Base-by-base conservation (phyloP, 2,329 filamentous ascomycete species). In the Paraphaeosphaeria minitans region DNA sequence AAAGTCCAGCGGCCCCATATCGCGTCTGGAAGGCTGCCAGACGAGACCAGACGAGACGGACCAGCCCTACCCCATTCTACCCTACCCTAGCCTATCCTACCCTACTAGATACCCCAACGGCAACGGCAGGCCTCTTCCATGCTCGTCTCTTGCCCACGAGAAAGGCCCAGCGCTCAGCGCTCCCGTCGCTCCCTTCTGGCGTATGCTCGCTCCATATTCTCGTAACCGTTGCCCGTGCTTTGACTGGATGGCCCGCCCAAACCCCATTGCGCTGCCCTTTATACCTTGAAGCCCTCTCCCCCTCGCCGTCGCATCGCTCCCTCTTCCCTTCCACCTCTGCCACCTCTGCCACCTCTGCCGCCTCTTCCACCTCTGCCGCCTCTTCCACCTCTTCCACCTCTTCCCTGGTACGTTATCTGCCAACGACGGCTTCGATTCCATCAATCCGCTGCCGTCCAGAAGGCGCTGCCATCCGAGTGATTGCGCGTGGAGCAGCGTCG, bases 211-310 rank as follows among this genome's bases (percentile, higher is more conserved):
- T 68, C 68, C 67, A 71, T 70, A 70, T 72, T 69, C 67, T 72
- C 61, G 70, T 74, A 68, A 67, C 67, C 69, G 68, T 59, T 57
- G 66, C 63, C 63, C 63, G 66, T 67, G 65, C 64, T 61, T 54
- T 63, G 58, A 61, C 69, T 69, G 24, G 24, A 27, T 27, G 67
- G 68, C 67, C 69, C 42, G 69, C 68, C 67, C 69, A 56, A 62
- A 69, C 72, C 61, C 61, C 65, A 63, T 62, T 63, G 62, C 58
- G 56, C 63, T 61, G 59, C 63, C 61, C 64, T 66, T 68, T 71
- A 75, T 72, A 70, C 69, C 61, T 68, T 68, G 67, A 73, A 62
- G 53, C 60, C 66, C 65, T 67, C 67, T 63, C 58, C 61, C 60
- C 69, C 59, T 64, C 68, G 60, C 63, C 68, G 59, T 64, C 59